phyloP scores from a whole-genome alignment of 768 basidiomycete species.

The Mycena vitilis region DNA sequence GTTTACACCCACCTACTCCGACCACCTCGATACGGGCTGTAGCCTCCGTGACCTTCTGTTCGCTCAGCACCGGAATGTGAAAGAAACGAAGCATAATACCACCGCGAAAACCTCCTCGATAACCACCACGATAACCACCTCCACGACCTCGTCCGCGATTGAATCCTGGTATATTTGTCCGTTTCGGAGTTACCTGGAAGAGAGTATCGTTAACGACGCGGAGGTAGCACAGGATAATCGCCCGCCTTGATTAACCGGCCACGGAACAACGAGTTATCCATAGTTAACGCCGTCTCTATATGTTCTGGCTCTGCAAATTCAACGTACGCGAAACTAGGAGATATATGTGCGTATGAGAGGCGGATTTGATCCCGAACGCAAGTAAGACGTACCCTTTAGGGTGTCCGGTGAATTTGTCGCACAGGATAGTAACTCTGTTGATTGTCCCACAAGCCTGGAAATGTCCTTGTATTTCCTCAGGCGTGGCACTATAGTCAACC shows the following conservation, averaged over 20 bases:
- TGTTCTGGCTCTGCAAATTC: slow-evolving; percentile 96
- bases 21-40: slow-evolving; percentile 70
- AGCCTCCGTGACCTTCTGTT: slow-evolving; percentile 56
- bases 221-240: slow-evolving; percentile 8
- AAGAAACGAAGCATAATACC: slow-evolving; percentile 41
- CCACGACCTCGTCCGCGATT: slow-evolving; percentile 84
- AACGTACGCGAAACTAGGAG: slow-evolving; percentile 91
- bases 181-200: slow-evolving; percentile 88
- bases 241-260: slow-evolving; percentile 91
- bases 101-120: slow-evolving; percentile 63
- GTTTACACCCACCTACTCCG: slow-evolving; percentile 75
- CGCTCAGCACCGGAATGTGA: background rate
- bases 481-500: slow-evolving; percentile 98
- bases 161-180: slow-evolving; percentile 96
- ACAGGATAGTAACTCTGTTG: slow-evolving; percentile 98
- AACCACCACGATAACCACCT: slow-evolving; percentile 70
- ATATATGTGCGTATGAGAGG: slow-evolving; percentile 10
- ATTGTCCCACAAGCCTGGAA: slow-evolving; percentile 98
- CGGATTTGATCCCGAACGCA: slow-evolving; percentile 15
- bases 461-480: slow-evolving; percentile 97
- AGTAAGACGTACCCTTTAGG: slow-evolving; percentile 84
- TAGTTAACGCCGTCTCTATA: slow-evolving; percentile 89
- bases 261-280: slow-evolving; percentile 97
- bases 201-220: background rate
- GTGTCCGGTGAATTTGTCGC: slow-evolving; percentile 99